phyloP scores from a whole-genome alignment of 352 stramenopile genomes.

The Globisporangium nunn region DNA sequence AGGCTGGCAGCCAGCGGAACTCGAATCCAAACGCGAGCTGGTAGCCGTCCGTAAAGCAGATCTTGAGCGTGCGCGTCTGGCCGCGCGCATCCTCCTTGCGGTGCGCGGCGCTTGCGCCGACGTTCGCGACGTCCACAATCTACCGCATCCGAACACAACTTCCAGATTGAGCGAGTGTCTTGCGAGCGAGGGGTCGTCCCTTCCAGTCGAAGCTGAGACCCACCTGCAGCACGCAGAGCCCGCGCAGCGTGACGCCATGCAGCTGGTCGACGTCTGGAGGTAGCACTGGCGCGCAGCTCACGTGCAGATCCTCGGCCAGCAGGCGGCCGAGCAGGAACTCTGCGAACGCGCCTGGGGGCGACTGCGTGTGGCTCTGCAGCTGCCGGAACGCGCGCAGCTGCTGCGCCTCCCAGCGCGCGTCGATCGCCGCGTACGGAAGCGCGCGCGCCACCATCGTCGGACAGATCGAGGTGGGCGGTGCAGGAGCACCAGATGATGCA shows the following conservation, averaged over 20 bases:
- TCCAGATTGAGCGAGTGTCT: neutral
- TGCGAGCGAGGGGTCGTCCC: neutral
- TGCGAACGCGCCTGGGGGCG: constrained; percentile 16
- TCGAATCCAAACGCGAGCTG: constrained; percentile 76
- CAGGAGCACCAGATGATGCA: neutral
- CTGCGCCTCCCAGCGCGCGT: constrained; percentile 45
- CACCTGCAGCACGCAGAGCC: constrained; percentile 72
- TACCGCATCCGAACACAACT: constrained; percentile 10
- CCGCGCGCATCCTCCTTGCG: constrained; percentile 58
- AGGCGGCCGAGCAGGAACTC: constrained; percentile 57
- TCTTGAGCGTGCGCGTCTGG: constrained; percentile 65
- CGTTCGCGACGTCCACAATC: constrained; percentile 77
- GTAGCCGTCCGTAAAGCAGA: constrained; percentile 75
- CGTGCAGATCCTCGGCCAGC: constrained; percentile 54
- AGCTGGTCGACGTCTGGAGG: constrained; percentile 36
- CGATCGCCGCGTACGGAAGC: constrained; percentile 53
- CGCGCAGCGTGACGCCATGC: constrained; percentile 47
- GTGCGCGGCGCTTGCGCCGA: constrained; percentile 67
- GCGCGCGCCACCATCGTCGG: constrained; percentile 7
- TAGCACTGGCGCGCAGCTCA: constrained; percentile 58
- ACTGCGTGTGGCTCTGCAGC: neutral
- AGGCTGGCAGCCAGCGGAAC: constrained; percentile 39
- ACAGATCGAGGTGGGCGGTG: too few species aligned
- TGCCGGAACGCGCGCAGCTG: constrained; percentile 33
- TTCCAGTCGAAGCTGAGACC: neutral